A percentile compares a stretch with the other conserved stretches of the same genome.
Evolutionary conservation across 306 rosid species (phyloP).

Genomic region (Dryas octopetala): DNA sequence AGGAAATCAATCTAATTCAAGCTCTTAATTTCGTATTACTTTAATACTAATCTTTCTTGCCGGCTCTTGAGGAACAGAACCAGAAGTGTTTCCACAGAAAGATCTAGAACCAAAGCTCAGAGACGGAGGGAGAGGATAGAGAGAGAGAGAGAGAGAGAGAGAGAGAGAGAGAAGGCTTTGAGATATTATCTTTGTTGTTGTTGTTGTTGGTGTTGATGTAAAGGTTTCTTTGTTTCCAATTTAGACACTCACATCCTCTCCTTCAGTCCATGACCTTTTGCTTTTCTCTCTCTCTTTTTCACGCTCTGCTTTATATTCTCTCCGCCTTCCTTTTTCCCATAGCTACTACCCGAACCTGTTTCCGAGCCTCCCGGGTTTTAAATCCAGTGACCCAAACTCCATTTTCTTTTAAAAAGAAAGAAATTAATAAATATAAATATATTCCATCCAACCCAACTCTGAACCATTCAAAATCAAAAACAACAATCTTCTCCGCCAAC

Average conservation of each 20-base stretch:
- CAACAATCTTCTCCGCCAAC: no score
- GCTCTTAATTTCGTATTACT: neutral
- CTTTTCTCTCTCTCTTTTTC: conserved; percentile 27
- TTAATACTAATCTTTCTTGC: neutral
- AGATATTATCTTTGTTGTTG: conserved; percentile 5
- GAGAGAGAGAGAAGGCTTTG: neutral
- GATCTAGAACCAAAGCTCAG: conserved; percentile 12
- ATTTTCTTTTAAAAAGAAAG: neutral
- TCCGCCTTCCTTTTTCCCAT: conserved; percentile 18
- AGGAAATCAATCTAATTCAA: neutral
- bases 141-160: neutral
- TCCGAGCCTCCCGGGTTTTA: conserved; percentile 19
- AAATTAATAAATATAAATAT: no score
- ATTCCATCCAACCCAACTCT: no score
- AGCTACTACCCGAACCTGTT: conserved; percentile 23
- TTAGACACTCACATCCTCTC: conserved; percentile 32
- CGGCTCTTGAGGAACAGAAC: neutral
- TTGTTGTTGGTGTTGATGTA: conserved; percentile 31
- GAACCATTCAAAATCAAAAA: no score
- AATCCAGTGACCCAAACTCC: neutral
- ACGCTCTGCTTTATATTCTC: conserved; percentile 23
- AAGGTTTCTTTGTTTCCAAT: conserved; percentile 57
- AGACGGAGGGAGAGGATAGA: conserved; percentile 1
- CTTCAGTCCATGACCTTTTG: conserved; percentile 35
- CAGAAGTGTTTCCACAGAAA: conserved; percentile 2